Evolutionary conservation across 345 rosid species (phyloP), one percentile per base, ranked within the genome.

Genomic region (Turnera subulata): DNA sequence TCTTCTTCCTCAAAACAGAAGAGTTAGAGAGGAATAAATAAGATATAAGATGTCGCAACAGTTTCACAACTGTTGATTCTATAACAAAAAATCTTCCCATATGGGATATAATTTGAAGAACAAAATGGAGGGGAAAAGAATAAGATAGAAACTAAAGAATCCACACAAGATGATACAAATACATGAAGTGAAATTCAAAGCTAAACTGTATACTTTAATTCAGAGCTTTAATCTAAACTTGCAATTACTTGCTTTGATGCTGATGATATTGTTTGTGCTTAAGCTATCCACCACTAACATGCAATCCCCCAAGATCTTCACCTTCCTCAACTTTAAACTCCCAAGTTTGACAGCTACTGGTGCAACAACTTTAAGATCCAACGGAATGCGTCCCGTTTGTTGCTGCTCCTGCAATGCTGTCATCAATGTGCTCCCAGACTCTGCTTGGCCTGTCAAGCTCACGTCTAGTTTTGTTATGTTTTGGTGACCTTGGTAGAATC

Each of bases 321-420:
- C 78, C 75, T 84, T 88, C 61, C 67, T 78, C 63, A 83, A 62
- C 84, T 91, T 91, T 77, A 83, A 56, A 22, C 56, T 77, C 18
- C 95, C 95, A 1, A 91, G 82, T 65, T 86, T 73, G 11, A 91
- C 52, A 0, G 83, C 80, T 5, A 88, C 89, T 0, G 88, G 93
- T 6, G 98, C 93, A 42, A 64, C 55, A 0, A 84, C 82, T 64
- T 76, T 77, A 24, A 91, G 84, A 69, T 88, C 85, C 62, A 91
- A 70, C 0, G 98, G 98, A 11, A 88, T 80, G 7, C 74, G 70
- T 52, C 98, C 95, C 2, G 95, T 82, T 62, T 84, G 90, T 70
- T 91, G 96, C 57, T 86, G 92, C 66, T 82, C 77, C 63, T 91
- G 95, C 64, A 91, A 48, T 24, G 95, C 96, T 0, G 82, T 44